Base-by-base conservation (phyloP, 2,329 filamentous ascomycete species). In the Cryphonectria parasitica region DNA sequence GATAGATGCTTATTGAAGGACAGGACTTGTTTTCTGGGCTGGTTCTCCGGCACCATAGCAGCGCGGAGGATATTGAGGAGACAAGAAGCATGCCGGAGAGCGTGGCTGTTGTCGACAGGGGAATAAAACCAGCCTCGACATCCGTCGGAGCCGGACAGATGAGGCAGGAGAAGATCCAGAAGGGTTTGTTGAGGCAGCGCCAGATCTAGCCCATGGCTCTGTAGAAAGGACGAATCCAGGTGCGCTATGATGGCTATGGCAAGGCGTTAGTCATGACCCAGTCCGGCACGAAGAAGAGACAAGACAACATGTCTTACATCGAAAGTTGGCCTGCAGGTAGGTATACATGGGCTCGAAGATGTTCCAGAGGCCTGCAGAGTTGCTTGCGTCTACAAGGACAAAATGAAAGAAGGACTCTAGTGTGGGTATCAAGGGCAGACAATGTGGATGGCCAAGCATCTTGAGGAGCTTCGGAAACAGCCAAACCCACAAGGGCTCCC, bases 401-500 rank as follows among this genome's bases (percentile, higher is more conserved):
- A 85, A 83, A 65, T 81, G 80, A 66, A 89, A 82, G 70, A 91
- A 85, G 3, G 79, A 79, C 74, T 87, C 83, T n/a, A 91, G 85
- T 15, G 84, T 83, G 25, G 81, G 78, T 13, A 82, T 81, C 17
- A 91, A 77, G 22, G 82, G 82, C 45, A 83, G 75, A 71, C 83
- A 88, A 58, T 82, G 79, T 75, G 77, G 76, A 67, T 87, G 85
- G 1, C 88, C 89, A 36, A 91, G 81, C 74, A 91, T 80, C 71
- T 80, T 85, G 74, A 89, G 84, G 60, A 88, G 80, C 77, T 84
- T 87, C 64, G 85, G 91, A 73, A 88, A 86, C 74, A 88, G 83
- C 89, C 89, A 92, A 54, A 87, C 77, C 85, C 91, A 92, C 58
- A 91, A 82, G 5, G 92, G 86, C 72, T 90, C 89, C 54, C 80